Base-by-base conservation (phyloP, 2,329 filamentous ascomycete species). In the Leptoxyphium fumago region DNA sequence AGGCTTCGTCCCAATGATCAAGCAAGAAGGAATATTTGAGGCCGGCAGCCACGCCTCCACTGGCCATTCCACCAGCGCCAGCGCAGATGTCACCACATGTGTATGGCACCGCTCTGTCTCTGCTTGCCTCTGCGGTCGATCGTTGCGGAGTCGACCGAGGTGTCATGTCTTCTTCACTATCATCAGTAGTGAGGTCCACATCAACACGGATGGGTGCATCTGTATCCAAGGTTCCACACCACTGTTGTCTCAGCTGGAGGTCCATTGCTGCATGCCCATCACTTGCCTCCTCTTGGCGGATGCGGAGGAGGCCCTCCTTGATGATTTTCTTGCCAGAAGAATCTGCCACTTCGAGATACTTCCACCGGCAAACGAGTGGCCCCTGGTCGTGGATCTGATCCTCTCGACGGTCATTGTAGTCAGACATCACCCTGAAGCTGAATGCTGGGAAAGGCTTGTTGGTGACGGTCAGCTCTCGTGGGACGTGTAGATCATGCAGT, bases 11-110 rank as follows among this genome's bases (percentile, higher is more conserved):
- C 44, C 75, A 72, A 14, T 74, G 68, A 52, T 94, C 86, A 10
- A 88, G 73, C 0, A 74, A 78, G 58, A 75, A 78, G 18, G 65
- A 62, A 0, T 84, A 55, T 2, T 67, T 61, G 11, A 87, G 63
- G 0, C 82, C 82, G 0, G 74, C 74, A 41, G 64, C 55, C 10
- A 56, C 45, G 0, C 82, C 82, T 0, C 82, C 84, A 2, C 72
- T 65, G 0, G 82, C 82, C 1, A 76, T 74, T 4, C 84, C 84
- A 0, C 85, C 84, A 1, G 74, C 81, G 1, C 84, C 83, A 29
- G 76, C 82, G 49, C 84, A 91, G 0, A 74, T 70, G 54, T 91
- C 85, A 1, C 76, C 81, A 18, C 80, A 75, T 0, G 77, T 82
- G 47, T 84, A 84, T 36, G 32, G 13, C 15, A 9, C 15, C 13